phyloP scores from a whole-genome alignment of 2,329 filamentous ascomycete species.

The Emergomyces orientalis region DNA sequence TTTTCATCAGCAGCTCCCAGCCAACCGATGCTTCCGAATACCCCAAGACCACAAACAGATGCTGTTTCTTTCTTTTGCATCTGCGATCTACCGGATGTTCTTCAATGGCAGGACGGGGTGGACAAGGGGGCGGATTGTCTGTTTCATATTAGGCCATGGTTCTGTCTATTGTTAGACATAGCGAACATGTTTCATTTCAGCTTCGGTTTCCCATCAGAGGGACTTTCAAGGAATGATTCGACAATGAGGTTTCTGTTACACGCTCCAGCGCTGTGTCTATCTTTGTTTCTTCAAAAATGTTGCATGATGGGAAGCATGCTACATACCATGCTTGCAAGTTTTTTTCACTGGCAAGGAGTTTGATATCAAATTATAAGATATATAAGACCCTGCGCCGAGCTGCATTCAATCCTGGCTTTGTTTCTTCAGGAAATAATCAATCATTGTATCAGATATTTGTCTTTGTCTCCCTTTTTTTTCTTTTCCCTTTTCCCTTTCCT shows the following conservation, averaged over 20 bases:
- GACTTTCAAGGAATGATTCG: not conserved
- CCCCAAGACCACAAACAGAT: not conserved
- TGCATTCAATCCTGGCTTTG: not conserved
- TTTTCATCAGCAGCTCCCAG: not conserved
- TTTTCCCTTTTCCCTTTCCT: not conserved
- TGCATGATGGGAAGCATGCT: not conserved
- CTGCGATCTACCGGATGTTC: not conserved
- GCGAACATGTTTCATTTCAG: not conserved
- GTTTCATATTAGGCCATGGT: not conserved
- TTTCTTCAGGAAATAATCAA: not conserved
- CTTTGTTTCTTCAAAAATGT: not conserved
- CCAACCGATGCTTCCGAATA: not conserved
- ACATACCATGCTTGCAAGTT: not conserved
- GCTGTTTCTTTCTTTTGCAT: conserved; percentile 9
- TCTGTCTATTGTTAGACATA: conserved; percentile 1
- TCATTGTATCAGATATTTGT: not conserved
- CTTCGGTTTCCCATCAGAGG: not conserved
- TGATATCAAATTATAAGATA: not conserved
- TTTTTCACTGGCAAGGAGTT: too few species aligned
- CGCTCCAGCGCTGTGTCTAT: not conserved
- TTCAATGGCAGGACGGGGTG: not conserved
- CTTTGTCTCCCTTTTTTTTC: not conserved
- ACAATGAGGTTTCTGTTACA: not conserved
- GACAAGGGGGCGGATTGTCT: not conserved
- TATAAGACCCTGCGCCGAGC: not conserved